A percentile compares a stretch with the other conserved stretches of the same genome.
phyloP scores from a whole-genome alignment of 306 rosid species.

The Vachellia collinsii region DNA sequence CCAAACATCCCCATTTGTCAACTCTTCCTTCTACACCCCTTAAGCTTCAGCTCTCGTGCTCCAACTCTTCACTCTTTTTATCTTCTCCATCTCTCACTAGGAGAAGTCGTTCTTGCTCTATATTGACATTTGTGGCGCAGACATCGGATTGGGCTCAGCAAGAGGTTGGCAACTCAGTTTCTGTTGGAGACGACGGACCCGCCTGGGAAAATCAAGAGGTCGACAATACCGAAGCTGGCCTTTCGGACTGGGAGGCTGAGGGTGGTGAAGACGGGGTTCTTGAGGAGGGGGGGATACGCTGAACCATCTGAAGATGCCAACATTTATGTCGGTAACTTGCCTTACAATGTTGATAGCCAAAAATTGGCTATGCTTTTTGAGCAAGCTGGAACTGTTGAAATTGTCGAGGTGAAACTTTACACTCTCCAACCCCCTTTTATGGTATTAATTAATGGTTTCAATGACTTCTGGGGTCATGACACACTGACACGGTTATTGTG shows the following conservation, averaged over 20 bases:
- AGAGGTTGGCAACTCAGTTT: slow-evolving; percentile 43
- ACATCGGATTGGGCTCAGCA: slow-evolving; percentile 84
- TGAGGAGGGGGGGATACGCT: slow-evolving; percentile 42
- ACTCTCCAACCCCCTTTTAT: background rate
- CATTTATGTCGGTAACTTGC: slow-evolving; percentile 85
- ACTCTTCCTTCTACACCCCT: slow-evolving; percentile 49
- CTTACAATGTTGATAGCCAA: slow-evolving; percentile 79
- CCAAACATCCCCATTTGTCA: slow-evolving; percentile 45
- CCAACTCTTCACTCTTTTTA: slow-evolving; percentile 44
- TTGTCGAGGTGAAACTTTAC: slow-evolving; percentile 71
- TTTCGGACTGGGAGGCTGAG: background rate
- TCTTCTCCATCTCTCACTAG: slow-evolving; percentile 36
- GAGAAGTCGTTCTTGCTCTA: slow-evolving; percentile 42
- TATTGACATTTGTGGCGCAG: slow-evolving; percentile 64
- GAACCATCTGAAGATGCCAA: slow-evolving; percentile 80
- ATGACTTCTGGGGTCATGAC: slow-evolving; percentile 1
- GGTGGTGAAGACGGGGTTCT: slow-evolving; percentile 46
- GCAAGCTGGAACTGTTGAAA: slow-evolving; percentile 74
- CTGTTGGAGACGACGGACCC: slow-evolving; percentile 34
- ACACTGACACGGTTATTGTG: slow-evolving; percentile 15
- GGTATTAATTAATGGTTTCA: background rate
- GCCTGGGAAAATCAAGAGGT: slow-evolving; percentile 48
- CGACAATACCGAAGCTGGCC: background rate
- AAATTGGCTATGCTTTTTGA: slow-evolving; percentile 75
- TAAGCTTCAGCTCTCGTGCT: slow-evolving; percentile 49